Base-by-base conservation (phyloP, 495 filamentous ascomycete species). In the Penicillium atrosanguineum region DNA sequence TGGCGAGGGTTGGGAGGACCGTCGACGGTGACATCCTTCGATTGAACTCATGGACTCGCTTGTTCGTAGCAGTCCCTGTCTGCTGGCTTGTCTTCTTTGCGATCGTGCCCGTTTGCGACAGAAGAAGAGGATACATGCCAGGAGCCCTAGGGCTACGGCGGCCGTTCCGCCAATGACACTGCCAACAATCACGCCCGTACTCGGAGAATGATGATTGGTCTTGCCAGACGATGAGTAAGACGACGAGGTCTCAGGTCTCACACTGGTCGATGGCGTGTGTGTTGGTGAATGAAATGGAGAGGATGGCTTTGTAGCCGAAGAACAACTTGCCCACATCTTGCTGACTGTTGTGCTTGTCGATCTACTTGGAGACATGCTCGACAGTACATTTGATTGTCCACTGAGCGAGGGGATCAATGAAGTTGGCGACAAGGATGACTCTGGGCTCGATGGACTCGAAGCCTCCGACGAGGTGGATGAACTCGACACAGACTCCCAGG, bases 141-240 rank as follows among this genome's bases (percentile, higher is more conserved):
- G 41, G 6, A 68, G 23, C 1, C 52, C 46, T 11, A 72, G 56
- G 1, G 59, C 57, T 4, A 65, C 44, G 36, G 69, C 51, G 9
- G 53, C 66, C 12, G 61, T 34, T 20, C 54, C 67, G 15, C 71
- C 71, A 2, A 74, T 18, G 1, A 63, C 37, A 26, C 61, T 59
- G 5, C 68, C 71, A 11, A 70, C 58, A 16, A 74, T 59, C 2
- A 52, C 49, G 16, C 59, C 59, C 21, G 31, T 34, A 12, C 31
- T 14, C 31, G 12, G 12, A 34, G 31, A 34, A 8, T 14, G 31
- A 14, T 14, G 9, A 34, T 15, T 5, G 12, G 31, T 1, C 4
- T 14, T 12, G 3, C 31, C 12, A 6, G 44, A 16, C 7, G 48
- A 29, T 12, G 20, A 41, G 8, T 15, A 6, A 18, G 46, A 19